Evolutionary conservation across 2,329 filamentous ascomycete species (phyloP).

Genomic region (Fusarium gaditjirri): DNA sequence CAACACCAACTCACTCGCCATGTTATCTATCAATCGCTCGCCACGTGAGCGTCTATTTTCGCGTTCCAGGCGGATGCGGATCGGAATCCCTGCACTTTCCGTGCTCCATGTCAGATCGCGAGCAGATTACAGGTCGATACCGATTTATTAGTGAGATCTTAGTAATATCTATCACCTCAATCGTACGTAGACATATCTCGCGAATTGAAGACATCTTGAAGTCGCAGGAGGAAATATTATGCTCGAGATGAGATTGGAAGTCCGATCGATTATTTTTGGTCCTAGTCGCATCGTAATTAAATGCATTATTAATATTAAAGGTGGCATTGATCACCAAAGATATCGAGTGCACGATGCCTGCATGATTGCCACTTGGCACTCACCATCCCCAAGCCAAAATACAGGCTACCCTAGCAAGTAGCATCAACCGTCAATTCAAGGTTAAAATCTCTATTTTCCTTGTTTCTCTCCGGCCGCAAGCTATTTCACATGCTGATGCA

Average conservation of each 20-base stretch:
- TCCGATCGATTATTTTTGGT: accelerated
- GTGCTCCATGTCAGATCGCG: neutral
- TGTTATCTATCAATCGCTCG: conserved; percentile 19
- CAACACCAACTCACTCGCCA: neutral
- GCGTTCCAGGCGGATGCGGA: neutral
- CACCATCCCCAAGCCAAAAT: neutral
- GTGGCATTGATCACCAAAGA: accelerated
- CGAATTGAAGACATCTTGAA: accelerated
- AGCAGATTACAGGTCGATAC: neutral
- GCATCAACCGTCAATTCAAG: neutral
- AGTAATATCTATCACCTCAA: neutral
- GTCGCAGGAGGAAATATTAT: accelerated
- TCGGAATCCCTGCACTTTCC: neutral
- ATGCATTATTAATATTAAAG: accelerated
- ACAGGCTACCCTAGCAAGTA: neutral
- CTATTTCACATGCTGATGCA: neutral
- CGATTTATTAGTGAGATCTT: neutral
- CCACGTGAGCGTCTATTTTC: neutral
- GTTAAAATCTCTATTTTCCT: neutral
- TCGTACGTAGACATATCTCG: neutral
- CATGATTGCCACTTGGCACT: neutral
- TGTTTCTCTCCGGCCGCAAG: neutral
- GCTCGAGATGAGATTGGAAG: accelerated
- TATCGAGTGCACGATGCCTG: neutral
- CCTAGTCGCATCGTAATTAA: accelerated